Percentiles rank a stretch among this genome's conserved stretches.
Evolutionary conservation across 192 early-diverging fungal genomes (phyloP).

Genomic region (Coemansia erecta): DNA sequence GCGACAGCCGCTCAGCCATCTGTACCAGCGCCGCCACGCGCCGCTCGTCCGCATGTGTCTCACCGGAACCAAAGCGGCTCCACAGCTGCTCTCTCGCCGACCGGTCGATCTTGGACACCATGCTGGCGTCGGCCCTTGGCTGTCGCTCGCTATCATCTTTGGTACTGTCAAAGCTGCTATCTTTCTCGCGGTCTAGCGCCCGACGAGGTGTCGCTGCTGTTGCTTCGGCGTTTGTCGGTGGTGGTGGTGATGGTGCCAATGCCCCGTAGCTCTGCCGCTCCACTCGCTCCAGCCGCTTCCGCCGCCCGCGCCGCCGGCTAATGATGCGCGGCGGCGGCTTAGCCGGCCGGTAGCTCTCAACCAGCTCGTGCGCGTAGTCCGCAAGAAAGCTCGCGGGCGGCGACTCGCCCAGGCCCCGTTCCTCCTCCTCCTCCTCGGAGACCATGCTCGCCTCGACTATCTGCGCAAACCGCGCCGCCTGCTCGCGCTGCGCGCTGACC

Average conservation of each 20-base stretch:
- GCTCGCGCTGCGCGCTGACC: conserved; percentile 17
- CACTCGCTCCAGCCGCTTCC: too few relatives aligned
- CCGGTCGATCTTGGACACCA: conserved; percentile 20
- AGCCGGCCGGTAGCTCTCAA: conserved; percentile 28
- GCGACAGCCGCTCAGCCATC: conserved; percentile 20
- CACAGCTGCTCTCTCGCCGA: conserved; percentile 18
- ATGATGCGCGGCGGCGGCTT: conserved; percentile 4
- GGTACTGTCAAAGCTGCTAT: too few relatives aligned
- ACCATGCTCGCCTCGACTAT: conserved; percentile 31
- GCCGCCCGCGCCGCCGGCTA: not conserved
- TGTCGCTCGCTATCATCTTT: not conserved
- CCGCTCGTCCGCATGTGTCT: conserved; percentile 10
- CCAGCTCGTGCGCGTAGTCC: conserved; percentile 36
- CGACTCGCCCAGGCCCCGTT: not conserved
- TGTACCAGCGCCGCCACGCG: conserved; percentile 22
- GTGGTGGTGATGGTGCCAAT: too few relatives aligned
- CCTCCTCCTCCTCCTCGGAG: not conserved
- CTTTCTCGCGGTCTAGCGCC: too few relatives aligned
- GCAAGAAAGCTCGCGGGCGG: conserved; percentile 41
- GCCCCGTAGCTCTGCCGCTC: too few relatives aligned
- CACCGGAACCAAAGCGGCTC: conserved; percentile 10
- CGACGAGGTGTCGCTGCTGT: too few relatives aligned
- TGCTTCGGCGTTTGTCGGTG: too few relatives aligned
- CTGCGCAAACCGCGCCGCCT: conserved; percentile 28
- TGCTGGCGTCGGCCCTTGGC: not conserved